Conservation (phyloP, 768 basidiomycete genomes). For the Naganishia friedmannii region DNA sequence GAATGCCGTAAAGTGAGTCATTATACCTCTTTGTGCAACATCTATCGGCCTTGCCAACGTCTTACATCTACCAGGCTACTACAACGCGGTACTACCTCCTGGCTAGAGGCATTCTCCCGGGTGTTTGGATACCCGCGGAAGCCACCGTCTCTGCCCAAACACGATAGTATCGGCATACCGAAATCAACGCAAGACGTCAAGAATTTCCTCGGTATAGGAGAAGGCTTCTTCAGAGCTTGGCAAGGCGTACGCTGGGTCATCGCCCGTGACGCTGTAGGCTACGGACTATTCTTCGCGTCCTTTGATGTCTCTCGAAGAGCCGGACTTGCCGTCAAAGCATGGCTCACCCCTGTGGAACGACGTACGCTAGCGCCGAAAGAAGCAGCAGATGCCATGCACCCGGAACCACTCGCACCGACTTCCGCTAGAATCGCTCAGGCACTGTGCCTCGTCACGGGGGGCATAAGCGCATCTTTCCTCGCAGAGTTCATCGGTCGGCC, state of each 20-base stretch:
- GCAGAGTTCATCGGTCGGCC: constrained; percentile 44
- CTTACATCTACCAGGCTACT: neutral
- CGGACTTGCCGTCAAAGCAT: constrained; percentile 44
- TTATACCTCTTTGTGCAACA: neutral
- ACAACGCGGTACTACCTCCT: constrained; percentile 29
- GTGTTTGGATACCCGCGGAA: constrained; percentile 26
- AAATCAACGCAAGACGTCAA: constrained; percentile 30
- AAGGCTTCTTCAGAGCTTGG: constrained; percentile 36
- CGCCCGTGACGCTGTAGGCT: constrained; percentile 45
- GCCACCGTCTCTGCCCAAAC: neutral
- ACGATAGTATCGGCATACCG: constrained; percentile 23
- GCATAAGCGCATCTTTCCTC: constrained; percentile 42
- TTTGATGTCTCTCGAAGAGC: constrained; percentile 47
- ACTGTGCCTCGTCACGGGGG: constrained; percentile 45
- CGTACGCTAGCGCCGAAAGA: neutral
- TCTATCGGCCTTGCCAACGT: neutral
- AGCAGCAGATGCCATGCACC: neutral
- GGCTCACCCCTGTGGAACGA: constrained; percentile 14
- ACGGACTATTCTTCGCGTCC: constrained; percentile 48
- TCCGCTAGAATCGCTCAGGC: constrained; percentile 48
- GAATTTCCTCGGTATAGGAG: constrained; percentile 27
- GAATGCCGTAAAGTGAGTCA: constrained; percentile 46
- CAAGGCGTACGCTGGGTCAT: constrained; percentile 47
- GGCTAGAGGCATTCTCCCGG: constrained; percentile 28
- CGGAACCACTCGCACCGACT: constrained; percentile 33